Evolutionary conservation across 192 early-diverging fungal species (phyloP).

Genomic region (Entrophospora sp.): DNA sequence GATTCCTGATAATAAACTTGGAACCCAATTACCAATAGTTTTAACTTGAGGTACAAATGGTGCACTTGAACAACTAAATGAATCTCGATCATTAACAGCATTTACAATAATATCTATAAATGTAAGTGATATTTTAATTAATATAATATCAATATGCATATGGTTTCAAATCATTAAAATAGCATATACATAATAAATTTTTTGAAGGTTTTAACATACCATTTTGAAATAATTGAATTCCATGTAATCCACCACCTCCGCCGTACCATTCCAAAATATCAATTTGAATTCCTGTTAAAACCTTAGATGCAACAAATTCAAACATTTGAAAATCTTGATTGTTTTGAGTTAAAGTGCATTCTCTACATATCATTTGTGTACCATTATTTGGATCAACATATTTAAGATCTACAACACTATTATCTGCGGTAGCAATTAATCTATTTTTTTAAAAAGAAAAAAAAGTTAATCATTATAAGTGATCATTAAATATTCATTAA

Average conservation of each 20-base stretch:
- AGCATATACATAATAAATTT: background rate
- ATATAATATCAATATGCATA: background rate
- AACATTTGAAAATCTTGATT: constrained; percentile 36
- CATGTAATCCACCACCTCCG: constrained; percentile 30
- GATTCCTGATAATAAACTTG: background rate
- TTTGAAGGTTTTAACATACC: background rate
- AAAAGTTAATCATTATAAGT: background rate
- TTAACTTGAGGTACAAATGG: background rate
- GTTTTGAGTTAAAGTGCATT: background rate
- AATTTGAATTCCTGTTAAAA: constrained; percentile 46
- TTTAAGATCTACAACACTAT: constrained; percentile 47
- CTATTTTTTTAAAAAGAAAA: too few relatives aligned
- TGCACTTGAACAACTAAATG: background rate
- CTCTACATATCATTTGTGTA: background rate
- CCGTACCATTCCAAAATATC: constrained; percentile 51
- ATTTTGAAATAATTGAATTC: constrained; percentile 28
- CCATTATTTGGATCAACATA: constrained; percentile 41
- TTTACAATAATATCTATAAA: constrained; percentile 12
- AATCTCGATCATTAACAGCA: background rate
- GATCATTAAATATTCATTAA: background rate
- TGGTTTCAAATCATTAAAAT: background rate
- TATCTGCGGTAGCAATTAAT: constrained; percentile 47
- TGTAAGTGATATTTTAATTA: background rate
- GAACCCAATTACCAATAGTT: background rate
- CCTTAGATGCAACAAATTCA: constrained; percentile 26